Base-by-base conservation (phyloP, 805 yeast species). In the Metschnikowia dekortorum region DNA sequence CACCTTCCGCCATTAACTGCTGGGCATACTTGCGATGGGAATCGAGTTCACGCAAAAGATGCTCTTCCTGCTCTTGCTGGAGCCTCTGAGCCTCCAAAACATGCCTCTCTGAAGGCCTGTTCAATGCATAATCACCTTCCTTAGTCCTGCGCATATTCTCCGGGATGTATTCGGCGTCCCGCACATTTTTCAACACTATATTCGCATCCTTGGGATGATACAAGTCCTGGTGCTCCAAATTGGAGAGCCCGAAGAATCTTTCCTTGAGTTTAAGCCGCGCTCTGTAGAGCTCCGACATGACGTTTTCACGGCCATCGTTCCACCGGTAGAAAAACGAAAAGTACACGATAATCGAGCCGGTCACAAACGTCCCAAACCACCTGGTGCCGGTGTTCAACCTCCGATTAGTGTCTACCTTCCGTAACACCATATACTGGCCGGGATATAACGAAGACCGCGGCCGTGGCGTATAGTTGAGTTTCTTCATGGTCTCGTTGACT, bases 241-340 rank as follows among this genome's bases (percentile, higher is more conserved):
- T 81, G 4, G 78, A 66, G 50, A 89, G 70, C 1, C 86, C 85
- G n/a, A 76, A 53, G 2, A 85, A 41, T 48, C 63, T 57, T 54
- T 83, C 83, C 61, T 87, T 80, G 42, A 78, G 41, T 36, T 78
- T 67, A 39, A 88, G 74, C 54, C 88, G 82, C 28, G 74, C 64
- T 45, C 92, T 67, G 64, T 87, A 82, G 45, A 86, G 81, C 38
- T 78, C 81, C 10, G 89, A 78, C 67, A 88, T 82, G 7, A 85
- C 82, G 60, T 88, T 84, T 50, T 88, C 92, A 54, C 80, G 79
- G 2, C 90, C 90, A 51, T 88, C 94, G 61, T 89, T 87, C 96
- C 96, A 88, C 47, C 89, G 72, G 64, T 84, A 80, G 68, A 87
- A 83, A 63, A 89, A 89, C 2, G 85, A 78, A 22, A 83, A 82